Conservation (phyloP, 2,329 filamentous ascomycete genomes). For the Colletotrichum spinosum region DNA sequence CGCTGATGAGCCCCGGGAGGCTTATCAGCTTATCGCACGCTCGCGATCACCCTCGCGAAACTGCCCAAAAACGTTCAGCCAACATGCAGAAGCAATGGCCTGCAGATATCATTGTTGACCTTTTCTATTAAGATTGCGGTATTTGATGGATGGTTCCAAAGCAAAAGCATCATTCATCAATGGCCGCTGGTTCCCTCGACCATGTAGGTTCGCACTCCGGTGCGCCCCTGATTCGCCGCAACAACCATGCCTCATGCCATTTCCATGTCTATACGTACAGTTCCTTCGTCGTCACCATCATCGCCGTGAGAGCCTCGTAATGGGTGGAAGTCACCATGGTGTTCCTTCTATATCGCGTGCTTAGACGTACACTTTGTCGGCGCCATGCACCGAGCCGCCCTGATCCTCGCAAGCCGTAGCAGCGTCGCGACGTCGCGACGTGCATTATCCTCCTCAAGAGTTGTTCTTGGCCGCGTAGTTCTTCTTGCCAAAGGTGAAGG, state of each 20-base stretch:
- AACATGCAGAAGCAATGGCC: neutral
- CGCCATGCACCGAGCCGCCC: neutral
- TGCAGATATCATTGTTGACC: slow-evolving; percentile 22
- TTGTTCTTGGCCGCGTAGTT: slow-evolving; percentile 75
- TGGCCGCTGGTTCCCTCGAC: slow-evolving; percentile 23
- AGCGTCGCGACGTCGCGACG: slow-evolving; percentile 21
- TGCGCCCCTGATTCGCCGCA: slow-evolving; percentile 34
- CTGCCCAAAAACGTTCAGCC: too few species aligned
- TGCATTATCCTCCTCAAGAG: slow-evolving; percentile 45
- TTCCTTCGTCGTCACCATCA: slow-evolving; percentile 28
- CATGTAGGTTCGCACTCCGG: slow-evolving; percentile 23
- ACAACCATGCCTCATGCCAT: slow-evolving; percentile 31
- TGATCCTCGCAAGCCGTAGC: neutral
- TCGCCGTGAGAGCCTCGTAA: slow-evolving; percentile 18
- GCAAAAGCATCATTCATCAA: slow-evolving; percentile 33
- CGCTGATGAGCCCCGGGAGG: neutral
- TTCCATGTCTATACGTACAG: slow-evolving; percentile 28
- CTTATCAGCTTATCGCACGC: slow-evolving; percentile 34
- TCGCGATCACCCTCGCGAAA: neutral
- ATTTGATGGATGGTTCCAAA: slow-evolving; percentile 35
- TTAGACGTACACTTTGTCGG: slow-evolving; percentile 25
- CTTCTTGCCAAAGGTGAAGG: slow-evolving; percentile 91
- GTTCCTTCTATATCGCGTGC: slow-evolving; percentile 30
- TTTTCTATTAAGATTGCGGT: slow-evolving; percentile 34
- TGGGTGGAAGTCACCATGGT: slow-evolving; percentile 2